phyloP scores from a whole-genome alignment of 2,329 filamentous ascomycete species.

The Epichloe baconii region DNA sequence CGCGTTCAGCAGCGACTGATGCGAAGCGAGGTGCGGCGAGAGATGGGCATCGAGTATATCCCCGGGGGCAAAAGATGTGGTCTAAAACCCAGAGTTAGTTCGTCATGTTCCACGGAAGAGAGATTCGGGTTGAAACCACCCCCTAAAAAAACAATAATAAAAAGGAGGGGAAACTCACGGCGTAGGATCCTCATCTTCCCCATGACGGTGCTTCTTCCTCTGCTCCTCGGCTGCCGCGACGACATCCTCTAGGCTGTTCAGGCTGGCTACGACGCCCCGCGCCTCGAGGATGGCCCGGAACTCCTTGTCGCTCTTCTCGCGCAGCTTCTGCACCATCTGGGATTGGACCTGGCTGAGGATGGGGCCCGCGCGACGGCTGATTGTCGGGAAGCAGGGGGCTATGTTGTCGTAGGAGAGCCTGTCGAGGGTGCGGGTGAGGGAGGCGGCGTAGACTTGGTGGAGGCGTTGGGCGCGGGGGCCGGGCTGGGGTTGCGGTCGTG shows the following conservation, averaged over 20 bases:
- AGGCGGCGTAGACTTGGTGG: slow-evolving; percentile 37
- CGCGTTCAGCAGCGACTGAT: slow-evolving; percentile 44
- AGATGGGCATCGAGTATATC: slow-evolving; percentile 43
- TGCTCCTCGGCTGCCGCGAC: slow-evolving; percentile 21
- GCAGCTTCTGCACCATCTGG: slow-evolving; percentile 44
- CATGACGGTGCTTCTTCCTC: neutral
- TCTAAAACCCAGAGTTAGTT: slow-evolving; percentile 14
- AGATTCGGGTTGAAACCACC: too few relatives aligned
- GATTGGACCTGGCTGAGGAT: slow-evolving; percentile 41
- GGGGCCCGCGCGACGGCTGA: slow-evolving; percentile 36
- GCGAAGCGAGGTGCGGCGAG: slow-evolving; percentile 35
- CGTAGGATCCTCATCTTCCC: neutral
- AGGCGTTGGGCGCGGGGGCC: slow-evolving; percentile 45
- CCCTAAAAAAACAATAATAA: too few relatives aligned
- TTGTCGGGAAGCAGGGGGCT: slow-evolving; percentile 47
- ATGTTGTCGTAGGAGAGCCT: slow-evolving; percentile 45
- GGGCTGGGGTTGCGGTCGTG: slow-evolving; percentile 22
- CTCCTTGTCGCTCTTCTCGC: slow-evolving; percentile 41
- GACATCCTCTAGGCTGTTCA: slow-evolving; percentile 47
- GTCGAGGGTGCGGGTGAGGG: slow-evolving; percentile 39
- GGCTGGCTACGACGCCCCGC: slow-evolving; percentile 39
- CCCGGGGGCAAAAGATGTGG: slow-evolving; percentile 43
- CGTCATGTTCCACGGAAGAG: too few relatives aligned
- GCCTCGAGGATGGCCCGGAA: slow-evolving; percentile 41
- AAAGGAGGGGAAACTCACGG: too few relatives aligned